These are phyloP conservation scores for Trametes pubescens DNA, from an alignment of 1,284 basidiomycete genomes.

Conservation along the genomic window DNA sequence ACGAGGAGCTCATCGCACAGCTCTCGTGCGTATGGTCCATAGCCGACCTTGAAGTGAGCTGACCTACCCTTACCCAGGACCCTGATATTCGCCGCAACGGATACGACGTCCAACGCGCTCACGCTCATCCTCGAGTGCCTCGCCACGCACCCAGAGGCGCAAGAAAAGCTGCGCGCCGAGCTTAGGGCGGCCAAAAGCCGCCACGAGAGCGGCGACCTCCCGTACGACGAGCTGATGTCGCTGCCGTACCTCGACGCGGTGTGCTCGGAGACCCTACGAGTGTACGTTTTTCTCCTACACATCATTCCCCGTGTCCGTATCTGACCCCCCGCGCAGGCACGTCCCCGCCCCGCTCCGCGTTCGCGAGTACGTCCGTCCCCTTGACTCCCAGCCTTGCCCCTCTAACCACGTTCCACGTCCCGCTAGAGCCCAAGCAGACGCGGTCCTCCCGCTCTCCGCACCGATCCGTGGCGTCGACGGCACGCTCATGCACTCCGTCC, in stretches of 20 bases:
- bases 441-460: constrained; percentile 36
- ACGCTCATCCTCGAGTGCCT: constrained; percentile 22
- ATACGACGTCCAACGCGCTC: constrained; percentile 22
- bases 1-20: constrained; percentile 41
- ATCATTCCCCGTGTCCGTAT: not conserved
- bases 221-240: constrained; percentile 18
- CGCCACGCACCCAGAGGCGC: not conserved
- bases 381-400: too few species aligned
- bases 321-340: not conserved
- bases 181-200: constrained; percentile 28
- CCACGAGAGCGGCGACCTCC: constrained; percentile 37
- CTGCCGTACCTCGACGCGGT: constrained; percentile 62
- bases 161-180: constrained; percentile 8
- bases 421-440: constrained; percentile 33
- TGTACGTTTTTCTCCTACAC: constrained; percentile 51
- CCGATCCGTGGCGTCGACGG: constrained; percentile 38
- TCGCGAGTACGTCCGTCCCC: constrained; percentile 2
- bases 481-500: constrained; percentile 45
- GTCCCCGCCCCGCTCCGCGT: constrained; percentile 1
- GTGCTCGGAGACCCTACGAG: constrained; percentile 39
- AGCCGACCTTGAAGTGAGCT: too few species aligned
- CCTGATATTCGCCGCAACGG: constrained; percentile 30
- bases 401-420: not conserved
- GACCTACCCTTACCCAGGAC: not conserved
- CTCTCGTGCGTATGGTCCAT: constrained; percentile 42